A percentile compares a stretch with the other conserved stretches of the same genome.
phyloP scores from a whole-genome alignment of 2,329 filamentous ascomycete genomes.

The Pleoardoris graminearum region DNA sequence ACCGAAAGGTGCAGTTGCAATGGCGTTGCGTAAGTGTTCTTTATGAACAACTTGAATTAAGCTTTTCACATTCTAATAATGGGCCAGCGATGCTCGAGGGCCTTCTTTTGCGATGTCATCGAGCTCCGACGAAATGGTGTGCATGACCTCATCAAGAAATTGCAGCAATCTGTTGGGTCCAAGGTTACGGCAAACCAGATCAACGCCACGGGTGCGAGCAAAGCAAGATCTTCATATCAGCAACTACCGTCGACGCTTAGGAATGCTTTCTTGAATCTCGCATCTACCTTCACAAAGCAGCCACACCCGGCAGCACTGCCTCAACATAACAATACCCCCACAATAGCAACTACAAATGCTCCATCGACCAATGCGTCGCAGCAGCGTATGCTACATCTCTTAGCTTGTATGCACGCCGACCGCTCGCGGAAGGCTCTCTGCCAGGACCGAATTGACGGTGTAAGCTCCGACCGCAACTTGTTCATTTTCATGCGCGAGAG shows the following conservation, averaged over 20 bases:
- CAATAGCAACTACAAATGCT: background rate
- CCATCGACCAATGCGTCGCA: background rate
- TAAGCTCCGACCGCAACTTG: constrained; percentile 23
- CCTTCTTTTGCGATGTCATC: constrained; percentile 13
- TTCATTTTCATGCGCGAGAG: constrained; percentile 22
- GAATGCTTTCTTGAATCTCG: background rate
- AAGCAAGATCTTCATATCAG: background rate
- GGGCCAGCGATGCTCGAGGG: background rate
- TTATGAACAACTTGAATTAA: background rate
- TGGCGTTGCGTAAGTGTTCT: constrained; percentile 27
- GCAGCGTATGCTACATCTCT: constrained; percentile 18
- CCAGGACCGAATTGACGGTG: constrained; percentile 22
- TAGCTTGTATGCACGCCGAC: constrained; percentile 24
- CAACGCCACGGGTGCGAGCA: background rate
- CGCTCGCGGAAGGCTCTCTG: constrained; percentile 15
- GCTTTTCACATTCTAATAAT: too few relatives aligned
- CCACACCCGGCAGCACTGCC: constrained; percentile 7
- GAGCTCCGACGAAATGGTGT: background rate
- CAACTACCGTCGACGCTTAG: background rate
- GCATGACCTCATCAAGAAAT: background rate
- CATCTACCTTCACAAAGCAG: background rate
- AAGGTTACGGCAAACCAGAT: background rate
- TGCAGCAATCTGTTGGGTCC: background rate
- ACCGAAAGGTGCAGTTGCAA: constrained; percentile 13
- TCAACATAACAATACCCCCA: constrained; percentile 8